Evolutionary conservation across 352 stramenopile species (phyloP), one percentile per base, ranked within the genome.

Genomic region (Pythium grandisporangium): DNA sequence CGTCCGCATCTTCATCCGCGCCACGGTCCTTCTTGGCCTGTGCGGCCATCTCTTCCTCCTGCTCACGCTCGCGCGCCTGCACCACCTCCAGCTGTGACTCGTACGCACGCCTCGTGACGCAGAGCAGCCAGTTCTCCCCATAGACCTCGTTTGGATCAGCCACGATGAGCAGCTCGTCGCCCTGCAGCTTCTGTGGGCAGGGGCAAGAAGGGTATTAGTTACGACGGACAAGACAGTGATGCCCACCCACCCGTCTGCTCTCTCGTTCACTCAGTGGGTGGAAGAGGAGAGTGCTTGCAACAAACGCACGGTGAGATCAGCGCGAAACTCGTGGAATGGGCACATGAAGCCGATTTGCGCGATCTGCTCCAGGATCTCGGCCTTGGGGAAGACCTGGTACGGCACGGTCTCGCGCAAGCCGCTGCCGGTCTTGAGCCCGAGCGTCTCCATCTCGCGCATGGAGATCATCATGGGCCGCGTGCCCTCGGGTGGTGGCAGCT

Each of bases 81-180:
- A 88, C 61, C 17, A 74, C n/a, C 37, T 81, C 68, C 58, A 79
- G 78, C 55, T 88, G 73, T 27, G 51, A 32, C 17, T 92, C 75
- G 41, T 76, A 79, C 0, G 69, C 74, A 29, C 55, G 68, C 14
- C 68, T 60, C 12, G 70, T 86, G n/a, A 92, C 53, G 33, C 70
- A 87, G 8, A 92, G 48, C 51, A 89, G 48, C 75, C 75, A 92
- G 56, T 92, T 92, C 39, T 92, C 75, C n/a, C 78, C 78, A 42
- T 86, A 92, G 14, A 63, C 70, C 54, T 89, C 75, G 27, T 55
- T 70, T 20, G 70, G 73, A 42, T 92, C 78, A 0, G 75, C 76
- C 16, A 89, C 54, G 40, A 92, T 80, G 20, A 92, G 63, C 16
- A 92, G 45, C 37, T 89, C 72, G 30, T 84, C 68, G 17, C 75